Percentiles rank a stretch among this genome's conserved stretches.
These are phyloP conservation scores for Chlamydomonas sp. DNA, from an alignment of 139 green algal genomes.

Conservation along the genomic window DNA sequence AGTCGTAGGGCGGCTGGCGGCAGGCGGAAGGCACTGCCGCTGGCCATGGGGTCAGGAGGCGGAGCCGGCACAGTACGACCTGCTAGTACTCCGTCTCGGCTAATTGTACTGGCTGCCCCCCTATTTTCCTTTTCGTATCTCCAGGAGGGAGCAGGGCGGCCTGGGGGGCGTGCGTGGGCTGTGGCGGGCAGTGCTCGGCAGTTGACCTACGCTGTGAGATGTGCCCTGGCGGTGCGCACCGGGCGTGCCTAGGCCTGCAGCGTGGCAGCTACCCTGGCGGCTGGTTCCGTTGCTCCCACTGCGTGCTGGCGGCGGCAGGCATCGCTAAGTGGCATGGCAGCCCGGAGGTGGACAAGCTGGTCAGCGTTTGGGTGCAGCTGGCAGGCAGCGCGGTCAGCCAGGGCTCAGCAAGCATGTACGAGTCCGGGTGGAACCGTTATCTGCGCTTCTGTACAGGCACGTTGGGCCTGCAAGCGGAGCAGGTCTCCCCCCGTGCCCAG, in stretches of 20 bases:
- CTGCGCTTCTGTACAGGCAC: too few species aligned
- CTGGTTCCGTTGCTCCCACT: not conserved
- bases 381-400: not conserved
- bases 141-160: too few species aligned
- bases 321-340: too few species aligned
- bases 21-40: not conserved
- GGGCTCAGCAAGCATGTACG: not conserved
- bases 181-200: not conserved
- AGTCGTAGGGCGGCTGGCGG: not conserved
- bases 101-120: not conserved
- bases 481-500: too few species aligned
- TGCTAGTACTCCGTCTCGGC: not conserved
- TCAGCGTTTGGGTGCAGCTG: too few species aligned
- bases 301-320: too few species aligned
- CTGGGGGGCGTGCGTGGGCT: not conserved
- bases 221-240: not conserved
- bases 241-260: not conserved
- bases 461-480: too few species aligned
- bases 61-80: not conserved
- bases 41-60: not conserved
- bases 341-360: too few species aligned
- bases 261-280: not conserved
- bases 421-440: too few species aligned
- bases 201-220: not conserved
- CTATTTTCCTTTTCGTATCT: too few species aligned